phyloP scores from a whole-genome alignment of 2,329 filamentous ascomycete species.

The Chaetomium sp. region DNA sequence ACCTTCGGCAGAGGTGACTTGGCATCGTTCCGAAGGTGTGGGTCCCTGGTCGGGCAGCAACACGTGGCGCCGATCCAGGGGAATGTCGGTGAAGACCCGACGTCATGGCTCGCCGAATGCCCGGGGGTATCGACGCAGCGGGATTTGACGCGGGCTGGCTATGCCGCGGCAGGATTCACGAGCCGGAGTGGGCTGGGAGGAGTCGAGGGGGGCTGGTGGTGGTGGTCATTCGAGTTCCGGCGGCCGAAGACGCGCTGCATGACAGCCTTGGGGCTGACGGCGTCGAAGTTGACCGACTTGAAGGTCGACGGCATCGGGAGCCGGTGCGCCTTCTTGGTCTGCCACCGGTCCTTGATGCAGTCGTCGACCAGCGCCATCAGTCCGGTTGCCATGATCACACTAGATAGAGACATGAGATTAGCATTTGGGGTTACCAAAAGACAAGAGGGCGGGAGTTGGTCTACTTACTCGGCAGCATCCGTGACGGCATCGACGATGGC shows the following conservation, averaged over 20 bases:
- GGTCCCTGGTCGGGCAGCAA: constrained; percentile 25
- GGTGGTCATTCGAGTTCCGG: constrained; percentile 35
- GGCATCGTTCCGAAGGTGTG: constrained; percentile 5
- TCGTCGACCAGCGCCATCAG: constrained; percentile 88
- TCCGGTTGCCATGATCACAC: constrained; percentile 87
- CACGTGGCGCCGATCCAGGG: constrained; percentile 20
- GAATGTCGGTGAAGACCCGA: not conserved
- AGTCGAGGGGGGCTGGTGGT: constrained; percentile 24
- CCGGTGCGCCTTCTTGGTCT: constrained; percentile 48
- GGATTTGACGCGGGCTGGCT: constrained; percentile 14
- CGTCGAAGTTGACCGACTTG: constrained; percentile 41
- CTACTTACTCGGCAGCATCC: constrained; percentile 83
- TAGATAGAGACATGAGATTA: constrained; percentile 43
- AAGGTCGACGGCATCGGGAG: constrained; percentile 43
- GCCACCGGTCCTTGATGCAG: constrained; percentile 81
- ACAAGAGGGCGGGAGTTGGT: constrained; percentile 1
- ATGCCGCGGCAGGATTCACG: constrained; percentile 27
- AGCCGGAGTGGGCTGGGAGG: constrained; percentile 30
- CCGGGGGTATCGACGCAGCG: not conserved
- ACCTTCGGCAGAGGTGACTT: constrained; percentile 3
- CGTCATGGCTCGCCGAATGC: not conserved
- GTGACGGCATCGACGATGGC: constrained; percentile 68
- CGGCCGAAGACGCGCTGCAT: constrained; percentile 42
- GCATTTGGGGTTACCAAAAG: constrained; percentile 31
- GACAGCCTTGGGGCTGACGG: constrained; percentile 42